phyloP scores from a whole-genome alignment of 164 flowering plant species.

The Vitis cinerea region DNA sequence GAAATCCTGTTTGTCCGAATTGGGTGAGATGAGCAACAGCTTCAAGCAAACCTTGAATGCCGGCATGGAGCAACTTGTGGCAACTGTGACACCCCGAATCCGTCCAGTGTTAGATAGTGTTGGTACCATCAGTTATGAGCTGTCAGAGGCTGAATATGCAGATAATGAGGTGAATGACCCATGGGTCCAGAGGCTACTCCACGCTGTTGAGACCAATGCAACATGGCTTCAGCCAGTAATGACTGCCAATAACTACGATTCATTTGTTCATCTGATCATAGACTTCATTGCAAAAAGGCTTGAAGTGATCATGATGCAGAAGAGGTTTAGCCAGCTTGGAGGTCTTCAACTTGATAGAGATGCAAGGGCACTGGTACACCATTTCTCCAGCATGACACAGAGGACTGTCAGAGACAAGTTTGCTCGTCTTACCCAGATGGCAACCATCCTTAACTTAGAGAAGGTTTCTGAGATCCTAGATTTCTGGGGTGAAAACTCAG shows the following conservation, averaged over 20 bases:
- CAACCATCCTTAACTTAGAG: constrained; percentile 91
- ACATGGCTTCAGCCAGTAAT: constrained; percentile 88
- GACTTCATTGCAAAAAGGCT: constrained; percentile 88
- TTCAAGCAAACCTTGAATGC: constrained; percentile 74
- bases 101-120: constrained; percentile 83
- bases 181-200: constrained; percentile 96
- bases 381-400: constrained; percentile 91
- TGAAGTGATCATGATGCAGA: constrained; percentile 98
- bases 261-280: constrained; percentile 73
- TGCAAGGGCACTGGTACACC: constrained; percentile 74
- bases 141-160: constrained; percentile 90
- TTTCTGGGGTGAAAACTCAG: constrained; percentile 99
- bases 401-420: constrained; percentile 95
- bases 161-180: constrained; percentile 95
- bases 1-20: constrained; percentile 82
- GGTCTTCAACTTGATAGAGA: constrained; percentile 97
- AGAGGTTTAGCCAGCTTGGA: constrained; percentile 90
- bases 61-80: constrained; percentile 82
- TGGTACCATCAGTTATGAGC: constrained; percentile 81
- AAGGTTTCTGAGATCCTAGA: constrained; percentile 95
- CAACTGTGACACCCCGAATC: constrained; percentile 68
- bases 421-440: constrained; percentile 96
- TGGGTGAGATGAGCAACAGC: constrained; percentile 77
- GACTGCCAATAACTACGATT: constrained; percentile 82
- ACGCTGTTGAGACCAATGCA: constrained; percentile 77